Percentiles rank a stretch among this genome's conserved stretches.
Conservation (phyloP, 257 asterid species). For the Euphrasia confusa region DNA sequence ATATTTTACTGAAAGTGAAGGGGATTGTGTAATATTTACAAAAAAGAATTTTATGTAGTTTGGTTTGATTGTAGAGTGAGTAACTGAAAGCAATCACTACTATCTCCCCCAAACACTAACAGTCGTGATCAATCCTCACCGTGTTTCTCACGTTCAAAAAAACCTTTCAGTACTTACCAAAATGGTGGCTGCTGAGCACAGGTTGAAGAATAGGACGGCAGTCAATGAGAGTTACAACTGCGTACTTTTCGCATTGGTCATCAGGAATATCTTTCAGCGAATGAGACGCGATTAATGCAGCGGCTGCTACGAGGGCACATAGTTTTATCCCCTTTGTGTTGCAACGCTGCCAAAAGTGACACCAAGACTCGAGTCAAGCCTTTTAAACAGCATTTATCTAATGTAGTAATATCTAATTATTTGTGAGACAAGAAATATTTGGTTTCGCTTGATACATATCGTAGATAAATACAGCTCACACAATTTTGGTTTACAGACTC, state of each 20-base stretch:
- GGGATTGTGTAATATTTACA: too few relatives aligned
- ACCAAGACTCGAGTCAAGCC: conserved; percentile 14
- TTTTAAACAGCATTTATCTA: neutral
- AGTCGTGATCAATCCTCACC: too few relatives aligned
- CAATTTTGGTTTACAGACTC: too few relatives aligned
- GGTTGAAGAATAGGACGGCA: conserved; percentile 87
- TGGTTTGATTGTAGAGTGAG: too few relatives aligned
- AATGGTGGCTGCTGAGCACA: conserved; percentile 44
- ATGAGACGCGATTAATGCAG: conserved; percentile 58
- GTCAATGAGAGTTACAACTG: conserved; percentile 60
- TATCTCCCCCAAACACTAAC: too few relatives aligned
- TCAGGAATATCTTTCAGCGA: conserved; percentile 44
- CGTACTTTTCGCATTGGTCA: conserved; percentile 66
- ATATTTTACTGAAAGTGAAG: too few relatives aligned
- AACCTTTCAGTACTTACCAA: conserved; percentile 40
- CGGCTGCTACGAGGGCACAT: conserved; percentile 54
- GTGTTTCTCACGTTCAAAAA: neutral
- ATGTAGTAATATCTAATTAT: neutral
- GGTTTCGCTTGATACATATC: too few relatives aligned
- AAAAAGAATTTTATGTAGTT: too few relatives aligned
- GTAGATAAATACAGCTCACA: too few relatives aligned
- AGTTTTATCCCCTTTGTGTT: conserved; percentile 46
- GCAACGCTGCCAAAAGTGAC: conserved; percentile 52
- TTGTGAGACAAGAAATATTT: neutral
- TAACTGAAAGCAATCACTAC: too few relatives aligned